Percentiles rank a stretch among this genome's conserved stretches.
These are phyloP conservation scores for Candida manassasensis DNA, from an alignment of 805 yeast genomes.

Conservation along the genomic window DNA sequence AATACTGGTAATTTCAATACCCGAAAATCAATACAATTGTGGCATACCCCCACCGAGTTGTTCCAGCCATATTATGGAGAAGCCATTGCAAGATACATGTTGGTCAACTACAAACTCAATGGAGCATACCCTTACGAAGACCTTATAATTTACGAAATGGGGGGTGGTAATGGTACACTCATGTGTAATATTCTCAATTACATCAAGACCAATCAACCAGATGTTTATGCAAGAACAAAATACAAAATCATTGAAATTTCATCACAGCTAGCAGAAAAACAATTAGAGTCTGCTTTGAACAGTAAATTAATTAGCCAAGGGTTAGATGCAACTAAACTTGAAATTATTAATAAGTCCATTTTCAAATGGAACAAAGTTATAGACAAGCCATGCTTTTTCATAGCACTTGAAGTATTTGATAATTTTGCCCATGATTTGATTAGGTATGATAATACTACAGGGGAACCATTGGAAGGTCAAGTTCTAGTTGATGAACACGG, in stretches of 20 bases:
- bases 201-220: conserved; percentile 60
- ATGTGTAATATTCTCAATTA: conserved; percentile 72
- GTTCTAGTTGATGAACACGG: conserved; percentile 69
- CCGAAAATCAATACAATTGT: conserved; percentile 53
- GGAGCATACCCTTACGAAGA: conserved; percentile 63
- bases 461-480: conserved; percentile 71
- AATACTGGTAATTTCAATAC: conserved; percentile 13
- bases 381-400: conserved; percentile 65
- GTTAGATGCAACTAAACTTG: conserved; percentile 54
- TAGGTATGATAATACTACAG: conserved; percentile 64
- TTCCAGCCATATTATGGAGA: conserved; percentile 83
- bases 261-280: conserved; percentile 55
- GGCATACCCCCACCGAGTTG: conserved; percentile 89
- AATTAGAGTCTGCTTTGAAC: conserved; percentile 34
- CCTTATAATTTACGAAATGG: conserved; percentile 77
- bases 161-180: conserved; percentile 86
- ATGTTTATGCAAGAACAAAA: conserved; percentile 61
- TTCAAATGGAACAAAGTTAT: conserved; percentile 65
- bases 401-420: conserved; percentile 81
- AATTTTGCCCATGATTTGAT: conserved; percentile 80
- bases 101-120: conserved; percentile 65
- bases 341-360: conserved; percentile 68
- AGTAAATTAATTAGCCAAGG: conserved; percentile 30
- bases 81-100: conserved; percentile 74
- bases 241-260: conserved; percentile 75